Evolutionary conservation across 2,329 filamentous ascomycete species (phyloP), one percentile per base, ranked within the genome.

Genomic region (Pseudocercospora fuligena): DNA sequence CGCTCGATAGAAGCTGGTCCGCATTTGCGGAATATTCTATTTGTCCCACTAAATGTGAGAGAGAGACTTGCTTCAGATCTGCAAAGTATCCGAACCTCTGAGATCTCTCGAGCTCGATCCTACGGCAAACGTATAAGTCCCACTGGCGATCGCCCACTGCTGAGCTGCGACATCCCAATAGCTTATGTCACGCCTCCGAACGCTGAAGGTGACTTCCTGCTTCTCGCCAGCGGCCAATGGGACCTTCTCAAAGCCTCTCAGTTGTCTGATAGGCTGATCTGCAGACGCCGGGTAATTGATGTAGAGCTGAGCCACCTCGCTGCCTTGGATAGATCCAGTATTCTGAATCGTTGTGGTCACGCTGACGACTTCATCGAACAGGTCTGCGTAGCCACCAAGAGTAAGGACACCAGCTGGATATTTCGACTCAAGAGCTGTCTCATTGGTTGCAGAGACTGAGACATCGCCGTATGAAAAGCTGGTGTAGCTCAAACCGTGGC

Each of bases 321-420:
- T 83, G 25, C 85, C 85, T 0, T 77, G 69, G 1, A 80, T 77
- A 66, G 73, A 71, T 1, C 92, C 92, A 0, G 83, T 85, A 73
- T 95, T 95, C 7, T 80, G 84, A 1, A 94, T 79, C 0, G 79
- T 83, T 3, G 87, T 84, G 2, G 83, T 81, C 11, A 92, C 80
- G 23, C 78, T 78, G 67, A 86, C 89, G 0, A 89, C 82, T 0
- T 83, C 77, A 47, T 91, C 85, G 83, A 88, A 94, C 0, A 94
- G 84, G 40, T 69, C 67, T 5, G 65, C 29, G 71, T 79, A 83
- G 62, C 89, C 82, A 5, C 83, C 83, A 0, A 88, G 85, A 0
- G 83, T 80, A 25, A 88, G 87, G 73, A 91, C 90, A 60, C 85
- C 83, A 23, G 66, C 64, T 7, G 65, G 63, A 49, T 70, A 65